Base-by-base conservation (phyloP, 768 basidiomycete species). In the Leccinum longicurvipes region DNA sequence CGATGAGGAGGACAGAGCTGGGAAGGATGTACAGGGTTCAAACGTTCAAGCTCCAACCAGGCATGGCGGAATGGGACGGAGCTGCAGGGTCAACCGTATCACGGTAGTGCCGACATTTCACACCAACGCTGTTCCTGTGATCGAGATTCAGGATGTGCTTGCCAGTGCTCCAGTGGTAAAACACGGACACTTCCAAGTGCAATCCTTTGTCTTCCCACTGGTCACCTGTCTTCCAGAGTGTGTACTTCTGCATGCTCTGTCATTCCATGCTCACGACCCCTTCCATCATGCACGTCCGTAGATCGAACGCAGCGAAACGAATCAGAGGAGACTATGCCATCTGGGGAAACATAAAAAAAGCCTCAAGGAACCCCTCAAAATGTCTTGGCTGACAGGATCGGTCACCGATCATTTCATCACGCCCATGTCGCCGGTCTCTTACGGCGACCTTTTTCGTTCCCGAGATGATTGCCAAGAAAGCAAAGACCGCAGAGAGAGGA, bases 191-290 rank as follows among this genome's bases (percentile, higher is more conserved):
- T 94, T 89, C 92, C 93, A 94, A 59, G 89, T 93, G 56, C 91
- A 77, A 60, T 92, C 89, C 62, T 85, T 39, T 19, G 19, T 39
- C 17, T 9, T 36, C 89, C 46, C 84, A 89, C 9, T 82, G 86
- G 65, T 83, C 83, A 41, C 83, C 88, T 17, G 83, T 90, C 74
- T 70, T 86, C 27, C 39, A 74, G 80, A 27, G 82, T 86, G 66
- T 81, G 80, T 0, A 71, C 89, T 67, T 82, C 78, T 74, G 82
- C 91, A 6, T 95, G 95, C 65, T 93, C 87, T 4, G 95, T 96
- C 85, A 95, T 88, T 19, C 91, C 77, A 68, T 98, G 95, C 62
- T 87, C 86, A 64, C 97, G 98, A 1, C 91, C 92, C 47, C 79
- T 82, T 19, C 19, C 10, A 19, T 83, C 93, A 98, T 0, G 74